Conservation (phyloP, 2,329 filamentous ascomycete genomes). For the Fusarium setosum region DNA sequence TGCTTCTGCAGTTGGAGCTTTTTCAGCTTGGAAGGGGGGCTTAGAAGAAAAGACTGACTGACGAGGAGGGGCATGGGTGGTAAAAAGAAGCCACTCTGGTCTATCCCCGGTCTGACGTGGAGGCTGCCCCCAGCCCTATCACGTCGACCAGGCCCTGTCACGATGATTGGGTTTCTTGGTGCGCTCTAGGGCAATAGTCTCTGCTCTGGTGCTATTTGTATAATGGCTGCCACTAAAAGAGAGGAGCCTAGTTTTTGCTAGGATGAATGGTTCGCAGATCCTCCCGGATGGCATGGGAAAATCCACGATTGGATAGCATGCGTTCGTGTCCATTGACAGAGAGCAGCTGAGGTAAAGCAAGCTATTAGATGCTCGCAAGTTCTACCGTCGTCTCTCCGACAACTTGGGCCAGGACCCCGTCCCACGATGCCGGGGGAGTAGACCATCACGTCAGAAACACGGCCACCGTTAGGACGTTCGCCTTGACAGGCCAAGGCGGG, state of each 20-base stretch:
- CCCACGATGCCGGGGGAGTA: background rate
- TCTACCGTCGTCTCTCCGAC: background rate
- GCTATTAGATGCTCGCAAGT: background rate
- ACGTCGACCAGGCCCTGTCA: background rate
- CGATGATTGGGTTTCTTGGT: background rate
- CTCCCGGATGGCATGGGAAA: background rate
- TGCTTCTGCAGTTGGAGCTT: too few relatives aligned
- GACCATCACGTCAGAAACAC: background rate
- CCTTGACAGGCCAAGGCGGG: too few relatives aligned
- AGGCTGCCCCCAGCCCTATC: conserved; percentile 34
- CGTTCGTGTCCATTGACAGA: background rate
- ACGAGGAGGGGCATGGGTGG: too few relatives aligned
- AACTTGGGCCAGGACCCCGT: background rate
- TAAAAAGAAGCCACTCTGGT: conserved; percentile 18
- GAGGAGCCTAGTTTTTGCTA: background rate
- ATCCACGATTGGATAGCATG: background rate
- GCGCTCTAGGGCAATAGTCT: conserved; percentile 18
- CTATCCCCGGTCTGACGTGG: conserved; percentile 24
- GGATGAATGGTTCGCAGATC: background rate
- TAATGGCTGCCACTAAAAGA: too few relatives aligned
- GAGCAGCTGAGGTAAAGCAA: background rate
- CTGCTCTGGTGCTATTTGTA: too few relatives aligned
- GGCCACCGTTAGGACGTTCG: too few relatives aligned
- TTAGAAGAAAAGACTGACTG: too few relatives aligned
- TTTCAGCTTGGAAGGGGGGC: too few relatives aligned